Evolutionary conservation across 208 protist species (phyloP).

Genomic region (Crithidia acanthocephali): DNA sequence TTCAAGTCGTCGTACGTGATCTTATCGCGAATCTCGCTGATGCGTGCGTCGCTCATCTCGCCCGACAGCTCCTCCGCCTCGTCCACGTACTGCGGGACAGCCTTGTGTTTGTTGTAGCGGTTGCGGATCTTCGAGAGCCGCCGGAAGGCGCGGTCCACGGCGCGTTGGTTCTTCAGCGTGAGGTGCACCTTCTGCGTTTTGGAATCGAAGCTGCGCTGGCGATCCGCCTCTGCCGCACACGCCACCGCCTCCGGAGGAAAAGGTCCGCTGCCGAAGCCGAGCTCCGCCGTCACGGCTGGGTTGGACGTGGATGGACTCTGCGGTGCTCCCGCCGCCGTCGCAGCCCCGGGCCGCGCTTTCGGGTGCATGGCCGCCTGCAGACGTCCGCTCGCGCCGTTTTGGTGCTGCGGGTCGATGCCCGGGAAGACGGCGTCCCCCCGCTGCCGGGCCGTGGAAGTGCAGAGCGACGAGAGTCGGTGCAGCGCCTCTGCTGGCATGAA

Average conservation of each 20-base stretch:
- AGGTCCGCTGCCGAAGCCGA: constrained; percentile 23
- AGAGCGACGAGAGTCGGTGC: constrained; percentile 37
- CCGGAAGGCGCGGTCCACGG: constrained; percentile 67
- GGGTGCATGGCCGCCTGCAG: constrained; percentile 39
- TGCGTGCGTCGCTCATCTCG: constrained; percentile 42
- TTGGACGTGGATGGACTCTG: background rate
- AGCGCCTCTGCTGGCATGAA: constrained; percentile 35
- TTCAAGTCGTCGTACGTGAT: constrained; percentile 59
- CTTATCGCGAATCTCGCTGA: constrained; percentile 45
- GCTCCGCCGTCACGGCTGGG: background rate
- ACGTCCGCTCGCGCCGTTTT: constrained; percentile 33
- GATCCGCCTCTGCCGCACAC: constrained; percentile 30
- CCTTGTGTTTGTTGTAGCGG: constrained; percentile 52
- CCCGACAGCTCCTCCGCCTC: constrained; percentile 55
- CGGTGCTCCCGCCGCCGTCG: background rate
- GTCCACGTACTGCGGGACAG: constrained; percentile 36
- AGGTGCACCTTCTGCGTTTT: constrained; percentile 43
- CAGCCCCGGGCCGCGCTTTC: background rate
- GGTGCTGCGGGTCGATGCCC: constrained; percentile 58
- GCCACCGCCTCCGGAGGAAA: constrained; percentile 39
- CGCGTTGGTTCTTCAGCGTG: constrained; percentile 49
- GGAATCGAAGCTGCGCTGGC: constrained; percentile 34
- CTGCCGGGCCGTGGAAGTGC: constrained; percentile 29
- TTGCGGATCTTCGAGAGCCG: constrained; percentile 45
- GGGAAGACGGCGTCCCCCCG: constrained; percentile 63